Evolutionary conservation across 495 filamentous ascomycete species (phyloP).

Genomic region (Penicillium herquei): DNA sequence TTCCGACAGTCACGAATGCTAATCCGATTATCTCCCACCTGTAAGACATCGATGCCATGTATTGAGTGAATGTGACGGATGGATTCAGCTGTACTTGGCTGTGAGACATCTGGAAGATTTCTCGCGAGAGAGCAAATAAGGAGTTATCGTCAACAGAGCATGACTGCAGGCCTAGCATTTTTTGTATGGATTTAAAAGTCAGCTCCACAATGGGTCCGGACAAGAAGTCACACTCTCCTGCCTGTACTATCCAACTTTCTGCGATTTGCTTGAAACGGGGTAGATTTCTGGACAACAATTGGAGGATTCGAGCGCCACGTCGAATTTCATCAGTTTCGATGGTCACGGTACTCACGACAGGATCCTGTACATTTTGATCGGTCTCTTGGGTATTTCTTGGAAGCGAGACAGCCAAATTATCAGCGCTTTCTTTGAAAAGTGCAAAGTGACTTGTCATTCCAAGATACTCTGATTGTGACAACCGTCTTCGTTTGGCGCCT

Average conservation of each 20-base stretch:
- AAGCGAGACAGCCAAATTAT: slow-evolving; percentile 1
- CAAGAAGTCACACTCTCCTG: neutral
- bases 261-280: neutral
- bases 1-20: slow-evolving; percentile 1
- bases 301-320: neutral
- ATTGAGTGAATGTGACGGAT: neutral
- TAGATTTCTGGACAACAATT: neutral
- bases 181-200: neutral
- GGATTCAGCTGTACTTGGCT: neutral
- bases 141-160: neutral
- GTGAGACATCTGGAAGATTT: neutral
- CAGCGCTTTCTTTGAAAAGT: slow-evolving; percentile 6
- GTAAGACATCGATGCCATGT: slow-evolving; percentile 1
- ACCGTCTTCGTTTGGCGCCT: neutral
- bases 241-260: neutral
- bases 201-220: neutral
- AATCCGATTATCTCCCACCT: slow-evolving; percentile 8
- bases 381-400: neutral
- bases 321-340: neutral
- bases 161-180: neutral
- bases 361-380: neutral
- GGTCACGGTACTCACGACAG: neutral
- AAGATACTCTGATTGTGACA: slow-evolving; percentile 6
- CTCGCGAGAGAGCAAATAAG: neutral
- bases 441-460: slow-evolving; percentile 9